Conservation (phyloP, 768 basidiomycete genomes). For the Russula sp. region DNA sequence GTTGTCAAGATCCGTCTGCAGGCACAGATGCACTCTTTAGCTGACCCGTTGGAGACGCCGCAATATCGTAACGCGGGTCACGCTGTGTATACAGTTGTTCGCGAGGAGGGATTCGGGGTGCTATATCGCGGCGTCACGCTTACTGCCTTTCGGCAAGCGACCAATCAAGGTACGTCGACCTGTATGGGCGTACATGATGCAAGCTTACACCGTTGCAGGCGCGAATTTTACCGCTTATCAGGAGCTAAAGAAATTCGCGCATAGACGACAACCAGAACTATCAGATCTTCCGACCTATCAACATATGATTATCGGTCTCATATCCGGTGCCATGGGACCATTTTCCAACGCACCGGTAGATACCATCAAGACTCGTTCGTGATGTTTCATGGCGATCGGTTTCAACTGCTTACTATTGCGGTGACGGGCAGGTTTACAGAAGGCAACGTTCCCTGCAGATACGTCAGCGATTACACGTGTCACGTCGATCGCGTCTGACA, state of each 20-base stretch:
- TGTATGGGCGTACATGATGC: not conserved
- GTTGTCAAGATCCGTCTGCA: conserved; percentile 98
- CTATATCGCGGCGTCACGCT: conserved; percentile 91
- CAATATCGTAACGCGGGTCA: conserved; percentile 96
- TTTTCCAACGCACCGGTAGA: conserved; percentile 97
- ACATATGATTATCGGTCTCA: conserved; percentile 89
- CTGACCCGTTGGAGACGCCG: conserved; percentile 90
- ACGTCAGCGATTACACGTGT: conserved; percentile 78
- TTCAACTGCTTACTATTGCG: not conserved
- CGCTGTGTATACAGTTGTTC: conserved; percentile 88
- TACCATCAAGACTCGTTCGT: conserved; percentile 89
- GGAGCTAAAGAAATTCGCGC: conserved; percentile 84
- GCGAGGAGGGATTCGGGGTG: conserved; percentile 81
- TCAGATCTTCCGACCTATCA: conserved; percentile 87
- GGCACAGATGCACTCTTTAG: conserved; percentile 94
- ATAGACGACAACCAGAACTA: conserved; percentile 71
- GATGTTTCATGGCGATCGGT: not conserved
- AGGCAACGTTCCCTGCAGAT: conserved; percentile 66
- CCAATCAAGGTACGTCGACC: conserved; percentile 74
- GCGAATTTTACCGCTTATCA: conserved; percentile 99
- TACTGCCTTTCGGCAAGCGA: conserved; percentile 93
- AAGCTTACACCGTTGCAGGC: conserved; percentile 38
- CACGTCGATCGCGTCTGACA: conserved; percentile 73
- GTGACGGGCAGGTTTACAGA: conserved; percentile 64
- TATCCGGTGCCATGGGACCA: conserved; percentile 97